Conservation (phyloP, 306 rosid species). For the Vigna hirtella region DNA sequence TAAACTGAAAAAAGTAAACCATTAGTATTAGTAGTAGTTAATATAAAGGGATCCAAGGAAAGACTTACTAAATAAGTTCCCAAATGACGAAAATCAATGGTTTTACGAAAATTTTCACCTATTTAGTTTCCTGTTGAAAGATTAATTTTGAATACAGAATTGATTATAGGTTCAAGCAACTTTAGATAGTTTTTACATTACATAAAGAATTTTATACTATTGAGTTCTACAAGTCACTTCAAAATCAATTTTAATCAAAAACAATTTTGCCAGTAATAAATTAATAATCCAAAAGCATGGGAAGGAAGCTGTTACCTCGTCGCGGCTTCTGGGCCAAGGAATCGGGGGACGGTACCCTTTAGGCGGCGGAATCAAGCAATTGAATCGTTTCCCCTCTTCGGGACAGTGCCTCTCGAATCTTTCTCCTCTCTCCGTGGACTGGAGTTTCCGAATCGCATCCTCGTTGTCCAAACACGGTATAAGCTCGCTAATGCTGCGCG, state of each 20-base stretch:
- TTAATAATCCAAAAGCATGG: not conserved
- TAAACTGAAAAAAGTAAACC: not conserved
- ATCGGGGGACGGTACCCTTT: conserved; percentile 73
- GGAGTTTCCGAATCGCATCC: conserved; percentile 62
- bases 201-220: no score
- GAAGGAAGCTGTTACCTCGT: conserved; percentile 67
- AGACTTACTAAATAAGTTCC: not conserved
- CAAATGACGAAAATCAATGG: not conserved
- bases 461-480: conserved; percentile 92
- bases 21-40: not conserved
- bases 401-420: conserved; percentile 90
- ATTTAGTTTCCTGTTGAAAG: no score
- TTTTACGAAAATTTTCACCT: not conserved
- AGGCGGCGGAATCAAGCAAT: conserved; percentile 86
- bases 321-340: conserved; percentile 95
- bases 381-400: conserved; percentile 51
- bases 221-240: not conserved
- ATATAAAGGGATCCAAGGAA: not conserved
- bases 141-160: no score
- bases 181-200: no score
- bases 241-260: not conserved
- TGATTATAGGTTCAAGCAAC: not conserved
- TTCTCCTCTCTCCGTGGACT: conserved; percentile 72
- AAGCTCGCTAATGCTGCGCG: conserved; percentile 62
- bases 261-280: not conserved